Base-by-base conservation (phyloP, 768 basidiomycete species). In the Lactifluus subvellereus region DNA sequence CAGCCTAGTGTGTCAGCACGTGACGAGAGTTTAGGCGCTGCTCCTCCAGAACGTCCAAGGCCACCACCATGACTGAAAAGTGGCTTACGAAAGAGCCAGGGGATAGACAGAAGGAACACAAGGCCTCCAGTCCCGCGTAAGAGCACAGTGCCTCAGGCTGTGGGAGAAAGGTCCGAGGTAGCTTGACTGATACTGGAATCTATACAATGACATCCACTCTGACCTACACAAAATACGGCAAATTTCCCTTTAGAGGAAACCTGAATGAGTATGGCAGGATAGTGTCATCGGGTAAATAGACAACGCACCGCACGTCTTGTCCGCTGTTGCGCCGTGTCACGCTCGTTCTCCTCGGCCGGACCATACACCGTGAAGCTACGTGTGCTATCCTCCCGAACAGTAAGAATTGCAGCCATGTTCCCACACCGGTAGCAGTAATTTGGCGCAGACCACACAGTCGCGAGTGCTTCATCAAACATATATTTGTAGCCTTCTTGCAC, bases 401-500 rank as follows among this genome's bases (percentile, higher is more conserved):
- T 93, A 78, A 98, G 81, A 67, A 98, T 92, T 37, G 88, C 88
- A 0, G 95, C 95, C 76, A 91, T 80, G 67, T 98, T 98, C 16
- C 95, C 93, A 70, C 92, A 92, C 10, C 86, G 76, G 66, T 86
- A 86, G 72, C 86, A 27, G 3, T 27, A 27, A 27, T 27, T 27
- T 2, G 27, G 27, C 27, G 27, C 27, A 3, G 27, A 27, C 93
- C 93, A 96, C 10, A 96, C 93, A 0, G 93, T 96, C 13, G 94
- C 93, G 20, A 96, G 89, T 66, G 87, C 81, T 65, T 88, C 84
- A 71, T 97, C 91, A 69, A 98, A 97, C 96, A 98, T 96, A 72
- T 94, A 88, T 76, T 98, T 98, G 77, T 84, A 94, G 1, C 94
- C 93, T 74, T 95, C 93, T 73, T 95, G 93, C 1, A 98, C 96